Evolutionary conservation across 495 filamentous ascomycete species (phyloP), one percentile per base, ranked within the genome.

Genomic region (Hypoxylon fragiforme): DNA sequence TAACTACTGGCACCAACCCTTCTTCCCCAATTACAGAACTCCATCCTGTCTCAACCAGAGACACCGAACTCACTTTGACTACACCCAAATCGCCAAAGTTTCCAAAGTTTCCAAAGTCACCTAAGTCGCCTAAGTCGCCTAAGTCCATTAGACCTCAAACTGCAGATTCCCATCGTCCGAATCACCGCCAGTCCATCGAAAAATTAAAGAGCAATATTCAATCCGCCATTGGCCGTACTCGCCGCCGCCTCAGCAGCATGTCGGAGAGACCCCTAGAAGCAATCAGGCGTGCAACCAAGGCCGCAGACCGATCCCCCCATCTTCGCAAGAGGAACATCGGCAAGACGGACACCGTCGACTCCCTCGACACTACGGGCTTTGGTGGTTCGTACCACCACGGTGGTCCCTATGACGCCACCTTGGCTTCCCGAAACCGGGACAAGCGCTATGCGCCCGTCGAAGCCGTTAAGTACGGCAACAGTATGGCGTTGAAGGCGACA

Each of bases 381-480:
- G 77, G 76, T 2, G 74, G 77, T 13, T 71, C 75, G 2, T 97
- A 95, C 63, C 94, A 98, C 66, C 94, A 98, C 59, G 89, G 88
- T 48, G 94, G 94, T 0, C 94, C 94, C 0, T 98, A 89, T 57
- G 94, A 98, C 67, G 90, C 94, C 0, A 86, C 88, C 3, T 77
- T 88, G 37, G 70, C 84, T 4, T 80, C 89, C 19, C 75, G 88
- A 15, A 96, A 96, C 68, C 71, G 67, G n/a, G 69, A 81, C 60
- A 76, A 69, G 62, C 72, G 77, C 44, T 76, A 67, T 60, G 64
- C 89, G 73, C 94, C 94, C 0, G 68, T 97, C 11, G 90, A 88
- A 24, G 95, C 94, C 4, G 79, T 96, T 3, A 73, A 71, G 45
- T 75, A 81, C 8, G 84, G 84, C 12, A 97, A 94, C 70, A 73